These are phyloP conservation scores for Colletotrichum musicola DNA, from an alignment of 2,329 filamentous ascomycete species.

Conservation along the genomic window DNA sequence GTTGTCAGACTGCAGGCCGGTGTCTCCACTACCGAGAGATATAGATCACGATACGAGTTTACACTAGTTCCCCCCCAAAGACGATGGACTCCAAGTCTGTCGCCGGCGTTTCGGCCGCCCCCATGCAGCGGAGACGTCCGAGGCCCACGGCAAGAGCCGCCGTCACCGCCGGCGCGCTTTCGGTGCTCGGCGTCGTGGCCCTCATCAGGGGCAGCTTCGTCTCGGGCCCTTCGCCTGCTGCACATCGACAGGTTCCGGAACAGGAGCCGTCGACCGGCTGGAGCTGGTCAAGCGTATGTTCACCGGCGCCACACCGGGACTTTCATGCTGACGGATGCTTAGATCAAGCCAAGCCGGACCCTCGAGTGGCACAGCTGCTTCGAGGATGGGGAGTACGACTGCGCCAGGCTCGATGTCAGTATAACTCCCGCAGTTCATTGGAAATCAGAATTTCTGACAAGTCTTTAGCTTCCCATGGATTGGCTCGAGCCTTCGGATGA, in stretches of 20 bases:
- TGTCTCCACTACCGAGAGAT: neutral
- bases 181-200: slow-evolving; percentile 20
- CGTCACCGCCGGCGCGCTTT: slow-evolving; percentile 12
- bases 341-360: slow-evolving; percentile 50
- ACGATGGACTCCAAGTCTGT: slow-evolving; percentile 18
- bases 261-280: neutral
- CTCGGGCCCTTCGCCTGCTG: neutral
- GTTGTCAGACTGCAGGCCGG: slow-evolving; percentile 2
- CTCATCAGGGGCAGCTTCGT: slow-evolving; percentile 25
- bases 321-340: slow-evolving; percentile 37
- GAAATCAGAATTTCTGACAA: neutral
- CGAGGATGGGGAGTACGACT: slow-evolving; percentile 46
- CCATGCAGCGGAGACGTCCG: neutral
- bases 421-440: neutral
- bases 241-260: neutral
- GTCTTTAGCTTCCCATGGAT: slow-evolving; percentile 50
- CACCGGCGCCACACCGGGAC: no score
- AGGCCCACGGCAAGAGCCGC: slow-evolving; percentile 5
- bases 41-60: neutral
- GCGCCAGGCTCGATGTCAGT: slow-evolving; percentile 50
- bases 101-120: neutral
- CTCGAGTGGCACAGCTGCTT: slow-evolving; percentile 49
- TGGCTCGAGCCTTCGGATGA: slow-evolving; percentile 47
- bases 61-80: neutral
- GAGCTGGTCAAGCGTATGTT: slow-evolving; percentile 33